Evolutionary conservation across 306 rosid species (phyloP), one percentile per base, ranked within the genome.

Genomic region (Pueraria montana): DNA sequence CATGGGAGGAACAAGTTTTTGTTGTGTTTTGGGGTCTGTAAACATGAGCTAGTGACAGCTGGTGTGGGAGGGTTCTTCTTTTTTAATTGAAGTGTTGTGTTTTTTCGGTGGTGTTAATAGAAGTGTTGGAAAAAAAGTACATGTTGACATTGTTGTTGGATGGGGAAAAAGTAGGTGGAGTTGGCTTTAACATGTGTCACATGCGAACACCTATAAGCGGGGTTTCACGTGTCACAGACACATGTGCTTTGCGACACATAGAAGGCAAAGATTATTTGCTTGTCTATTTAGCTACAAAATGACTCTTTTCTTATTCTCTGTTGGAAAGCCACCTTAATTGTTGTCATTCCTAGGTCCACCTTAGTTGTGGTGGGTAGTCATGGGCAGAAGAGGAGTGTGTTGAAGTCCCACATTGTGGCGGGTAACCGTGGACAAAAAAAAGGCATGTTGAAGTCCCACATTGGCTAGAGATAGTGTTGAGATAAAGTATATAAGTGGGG

Each of bases 171-270:
- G n/a, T n/a, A 72, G 38, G 71, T 48, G 8, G 52, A 12, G 3
- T 40, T 18, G 30, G 45, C 6, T 14, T 42, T 43, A 71, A 76
- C 81, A 68, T 32, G 69, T 76, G 77, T 80, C 78, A 32, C 84
- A 23, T 42, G 77, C 12, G 0, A 64, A 64, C 34, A 21, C 61
- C 74, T 84, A 46, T 42, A 27, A 11, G 56, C 5, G 62, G 34
- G 43, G 63, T 58, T 40, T 50, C 11, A 2, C 55, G 79, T 40
- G 81, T 80, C 74, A 46, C 82, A 20, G 72, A 56, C 3, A 59
- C 78, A 80, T 79, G 81, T 84, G 86, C 78, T 55, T 79, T 6
- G 72, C 20, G 67, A 83, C 78, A 58, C 73, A 58, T 66, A n/a
- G 13, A n/a, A 30, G 5, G 2, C 34, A 63, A 63, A 26, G 11